Percentiles rank a stretch among this genome's conserved stretches.
phyloP scores from a whole-genome alignment of 129 eudicot genomes.

The Pulicaria dysenterica region DNA sequence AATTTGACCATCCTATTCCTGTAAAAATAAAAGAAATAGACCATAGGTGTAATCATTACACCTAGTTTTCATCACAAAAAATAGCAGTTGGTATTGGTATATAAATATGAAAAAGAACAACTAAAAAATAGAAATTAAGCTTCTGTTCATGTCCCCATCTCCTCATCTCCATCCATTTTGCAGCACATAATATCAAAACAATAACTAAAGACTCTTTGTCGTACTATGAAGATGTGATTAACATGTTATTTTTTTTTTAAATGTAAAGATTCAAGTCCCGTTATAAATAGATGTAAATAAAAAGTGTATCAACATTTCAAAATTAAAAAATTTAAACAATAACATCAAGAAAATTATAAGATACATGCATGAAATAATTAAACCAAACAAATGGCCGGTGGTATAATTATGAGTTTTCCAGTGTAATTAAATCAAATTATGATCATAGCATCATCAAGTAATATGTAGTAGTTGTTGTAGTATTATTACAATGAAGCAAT shows the following conservation, averaged over 20 bases:
- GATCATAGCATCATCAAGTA: conserved; percentile 18
- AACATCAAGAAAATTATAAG: background rate
- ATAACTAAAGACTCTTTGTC: no score
- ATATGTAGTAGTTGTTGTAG: conserved; percentile 33
- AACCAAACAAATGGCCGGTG: conserved; percentile 21
- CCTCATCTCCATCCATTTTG: conserved; percentile 24
- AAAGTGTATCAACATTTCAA: no score
- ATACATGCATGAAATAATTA: conserved; percentile 7
- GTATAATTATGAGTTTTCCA: conserved; percentile 30
- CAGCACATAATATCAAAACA: conserved; percentile 1
- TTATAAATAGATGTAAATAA: no score
- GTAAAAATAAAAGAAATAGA: conserved; percentile 40
- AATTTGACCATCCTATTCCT: conserved; percentile 40
- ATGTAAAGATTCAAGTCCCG: no score
- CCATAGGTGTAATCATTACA: conserved; percentile 42
- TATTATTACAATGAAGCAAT: conserved; percentile 37
- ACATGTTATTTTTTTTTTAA: no score
- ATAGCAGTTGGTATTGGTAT: conserved; percentile 33
- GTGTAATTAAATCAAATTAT: conserved; percentile 32
- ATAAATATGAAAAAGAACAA: conserved; percentile 12
- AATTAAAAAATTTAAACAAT: background rate
- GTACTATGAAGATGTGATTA: no score
- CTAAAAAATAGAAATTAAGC: background rate
- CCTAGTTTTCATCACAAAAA: conserved; percentile 45
- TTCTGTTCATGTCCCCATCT: conserved; percentile 25